phyloP scores from a whole-genome alignment of 2,329 filamentous ascomycete species.

The Corynespora cassiicola region DNA sequence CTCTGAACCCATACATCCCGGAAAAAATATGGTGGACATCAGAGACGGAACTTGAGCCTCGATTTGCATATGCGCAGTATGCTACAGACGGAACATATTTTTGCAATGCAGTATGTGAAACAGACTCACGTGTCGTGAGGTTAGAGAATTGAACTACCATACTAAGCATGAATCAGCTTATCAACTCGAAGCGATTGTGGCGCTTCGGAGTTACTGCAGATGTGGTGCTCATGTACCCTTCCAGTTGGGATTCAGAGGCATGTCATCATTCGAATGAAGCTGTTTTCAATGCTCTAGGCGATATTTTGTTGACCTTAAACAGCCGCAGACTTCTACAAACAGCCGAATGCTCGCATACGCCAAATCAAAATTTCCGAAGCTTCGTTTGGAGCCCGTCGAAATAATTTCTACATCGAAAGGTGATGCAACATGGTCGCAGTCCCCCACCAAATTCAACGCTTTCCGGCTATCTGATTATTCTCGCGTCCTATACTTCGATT shows the following conservation, averaged over 20 bases:
- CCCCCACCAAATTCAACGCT: constrained; percentile 4
- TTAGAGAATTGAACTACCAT: neutral
- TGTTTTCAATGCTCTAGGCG: neutral
- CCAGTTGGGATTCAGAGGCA: constrained; percentile 1
- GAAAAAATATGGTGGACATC: constrained; percentile 2
- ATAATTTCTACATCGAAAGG: neutral
- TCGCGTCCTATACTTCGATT: constrained; percentile 3
- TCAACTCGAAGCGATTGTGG: constrained; percentile 1
- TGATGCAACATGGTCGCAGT: constrained; percentile 1
- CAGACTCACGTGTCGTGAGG: neutral
- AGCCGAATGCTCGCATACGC: constrained; percentile 1
- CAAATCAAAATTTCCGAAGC: neutral
- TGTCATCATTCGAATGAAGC: neutral
- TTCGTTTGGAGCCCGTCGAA: constrained; percentile 1
- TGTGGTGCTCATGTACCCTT: constrained; percentile 4
- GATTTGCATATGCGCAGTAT: constrained; percentile 4
- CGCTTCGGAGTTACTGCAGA: neutral
- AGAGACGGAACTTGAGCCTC: constrained; percentile 1
- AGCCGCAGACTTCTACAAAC: constrained; percentile 1
- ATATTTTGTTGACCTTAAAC: neutral
- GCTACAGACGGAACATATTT: constrained; percentile 1
- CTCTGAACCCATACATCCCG: neutral
- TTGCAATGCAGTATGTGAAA: constrained; percentile 1
- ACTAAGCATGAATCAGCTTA: constrained; percentile 1
- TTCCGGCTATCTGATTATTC: constrained; percentile 4